These are phyloP conservation scores for Glycyrrhiza uralensis DNA, from an alignment of 306 rosid species.

Conservation along the genomic window DNA sequence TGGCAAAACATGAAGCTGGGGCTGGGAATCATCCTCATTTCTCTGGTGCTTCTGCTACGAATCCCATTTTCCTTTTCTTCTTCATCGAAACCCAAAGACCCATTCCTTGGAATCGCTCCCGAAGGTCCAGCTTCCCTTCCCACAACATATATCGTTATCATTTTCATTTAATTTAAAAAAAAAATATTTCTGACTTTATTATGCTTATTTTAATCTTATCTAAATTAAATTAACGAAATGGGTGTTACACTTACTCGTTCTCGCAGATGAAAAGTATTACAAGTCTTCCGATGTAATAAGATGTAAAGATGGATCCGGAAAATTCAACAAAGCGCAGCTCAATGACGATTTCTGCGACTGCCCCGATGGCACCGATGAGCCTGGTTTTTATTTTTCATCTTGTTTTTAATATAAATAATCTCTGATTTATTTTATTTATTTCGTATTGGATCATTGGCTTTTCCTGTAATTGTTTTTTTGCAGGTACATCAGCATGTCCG, in stretches of 20 bases:
- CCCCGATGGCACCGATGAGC: constrained; percentile 93
- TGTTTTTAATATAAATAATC: not conserved
- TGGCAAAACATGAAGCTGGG: constrained; percentile 33
- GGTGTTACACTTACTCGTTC: not conserved
- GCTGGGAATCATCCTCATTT: constrained; percentile 22
- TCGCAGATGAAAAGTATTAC: constrained; percentile 76
- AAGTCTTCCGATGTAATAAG: constrained; percentile 59
- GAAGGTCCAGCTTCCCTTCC: constrained; percentile 44
- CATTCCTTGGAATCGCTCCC: constrained; percentile 74
- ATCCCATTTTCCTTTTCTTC: constrained; percentile 45
- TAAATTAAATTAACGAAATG: not conserved
- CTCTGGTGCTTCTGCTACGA: constrained; percentile 7
- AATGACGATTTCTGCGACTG: constrained; percentile 96
- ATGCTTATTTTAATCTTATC: not conserved
- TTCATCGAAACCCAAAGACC: constrained; percentile 42
- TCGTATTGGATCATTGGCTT: not conserved
- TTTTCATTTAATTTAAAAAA: too few relatives aligned
- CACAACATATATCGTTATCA: not conserved
- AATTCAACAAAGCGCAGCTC: constrained; percentile 73
- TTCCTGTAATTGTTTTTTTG: not conserved
- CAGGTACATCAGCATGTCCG: constrained; percentile 97
- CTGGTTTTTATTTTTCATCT: constrained; percentile 43
- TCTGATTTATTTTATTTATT: not conserved
- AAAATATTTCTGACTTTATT: not conserved
- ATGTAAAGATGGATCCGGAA: constrained; percentile 81